Evolutionary conservation across 2,329 filamentous ascomycete genomes (phyloP).

Genomic region (Phyllosticta citribraziliensis): DNA sequence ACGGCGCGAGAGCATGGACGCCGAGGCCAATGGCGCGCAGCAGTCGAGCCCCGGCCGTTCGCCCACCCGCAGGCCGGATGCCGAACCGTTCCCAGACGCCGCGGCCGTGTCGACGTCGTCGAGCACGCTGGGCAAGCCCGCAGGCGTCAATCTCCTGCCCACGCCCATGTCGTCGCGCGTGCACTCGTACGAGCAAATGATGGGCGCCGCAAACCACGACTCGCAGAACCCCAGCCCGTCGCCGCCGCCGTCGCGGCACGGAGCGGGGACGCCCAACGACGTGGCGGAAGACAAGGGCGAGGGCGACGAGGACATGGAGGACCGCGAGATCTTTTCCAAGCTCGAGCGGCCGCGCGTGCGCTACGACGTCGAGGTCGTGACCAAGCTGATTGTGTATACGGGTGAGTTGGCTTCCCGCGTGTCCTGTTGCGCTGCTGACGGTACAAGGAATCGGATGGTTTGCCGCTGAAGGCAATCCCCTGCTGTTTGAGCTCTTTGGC

Average conservation of each 20-base stretch:
- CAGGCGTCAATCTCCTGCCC: slow-evolving; percentile 36
- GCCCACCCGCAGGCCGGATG: not conserved
- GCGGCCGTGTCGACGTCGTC: slow-evolving; percentile 15
- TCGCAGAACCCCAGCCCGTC: slow-evolving; percentile 3
- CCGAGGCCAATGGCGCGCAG: slow-evolving; percentile 11
- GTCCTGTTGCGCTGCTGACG: not conserved
- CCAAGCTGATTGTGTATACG: slow-evolving; percentile 88
- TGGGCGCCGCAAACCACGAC: slow-evolving; percentile 41
- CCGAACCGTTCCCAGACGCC: slow-evolving; percentile 14
- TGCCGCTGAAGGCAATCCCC: slow-evolving; percentile 63
- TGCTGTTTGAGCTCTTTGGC: slow-evolving; percentile 57
- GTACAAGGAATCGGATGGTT: slow-evolving; percentile 68
- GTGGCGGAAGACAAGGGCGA: not conserved
- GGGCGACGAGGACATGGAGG: slow-evolving; percentile 29
- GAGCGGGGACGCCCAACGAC: slow-evolving; percentile 4
- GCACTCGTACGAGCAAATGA: slow-evolving; percentile 61
- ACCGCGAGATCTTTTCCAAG: slow-evolving; percentile 66
- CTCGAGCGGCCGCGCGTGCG: slow-evolving; percentile 79
- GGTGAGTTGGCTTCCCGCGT: slow-evolving; percentile 45
- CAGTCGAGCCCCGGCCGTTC: slow-evolving; percentile 11
- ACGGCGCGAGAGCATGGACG: slow-evolving; percentile 47
- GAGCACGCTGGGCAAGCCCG: slow-evolving; percentile 23
- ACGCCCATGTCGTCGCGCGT: slow-evolving; percentile 39
- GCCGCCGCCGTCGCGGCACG: slow-evolving; percentile 25
- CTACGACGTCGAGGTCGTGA: slow-evolving; percentile 98